Evolutionary conservation across 148 eudicot genomes (phyloP).

Genomic region (Cornus suecica): DNA sequence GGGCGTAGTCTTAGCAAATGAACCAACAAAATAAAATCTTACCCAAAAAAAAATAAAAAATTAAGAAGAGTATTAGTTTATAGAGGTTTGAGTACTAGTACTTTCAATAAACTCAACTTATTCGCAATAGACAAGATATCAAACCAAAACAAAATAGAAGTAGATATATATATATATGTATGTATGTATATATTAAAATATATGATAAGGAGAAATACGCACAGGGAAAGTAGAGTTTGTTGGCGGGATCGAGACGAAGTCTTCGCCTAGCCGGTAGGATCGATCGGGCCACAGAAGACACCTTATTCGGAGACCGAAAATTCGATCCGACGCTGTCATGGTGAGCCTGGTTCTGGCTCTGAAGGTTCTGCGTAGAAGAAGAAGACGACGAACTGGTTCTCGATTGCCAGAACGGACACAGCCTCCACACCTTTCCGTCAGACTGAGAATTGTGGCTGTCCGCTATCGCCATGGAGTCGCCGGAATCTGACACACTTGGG

Average conservation of each 20-base stretch:
- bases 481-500: background rate
- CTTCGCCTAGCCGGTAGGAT: slow-evolving; percentile 64
- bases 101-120: background rate
- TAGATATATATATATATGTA: too few species aligned
- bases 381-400: slow-evolving; percentile 47
- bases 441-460: slow-evolving; percentile 23
- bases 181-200: too few species aligned
- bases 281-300: slow-evolving; percentile 67
- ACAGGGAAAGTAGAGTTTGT: slow-evolving; percentile 77
- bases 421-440: slow-evolving; percentile 40
- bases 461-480: slow-evolving; percentile 42
- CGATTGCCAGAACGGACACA: slow-evolving; percentile 63
- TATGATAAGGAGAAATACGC: too few species aligned
- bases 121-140: background rate
- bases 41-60: too few species aligned
- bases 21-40: background rate
- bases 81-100: background rate
- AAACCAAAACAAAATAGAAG: background rate
- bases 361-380: slow-evolving; percentile 56
- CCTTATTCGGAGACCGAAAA: slow-evolving; percentile 24
- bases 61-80: background rate
- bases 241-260: slow-evolving; percentile 76
- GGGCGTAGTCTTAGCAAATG: background rate
- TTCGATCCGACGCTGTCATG: slow-evolving; percentile 29
- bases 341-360: slow-evolving; percentile 19